A percentile compares a stretch with the other conserved stretches of the same genome.
Evolutionary conservation across 768 basidiomycete genomes (phyloP).

Genomic region (Serpula lacrymans): DNA sequence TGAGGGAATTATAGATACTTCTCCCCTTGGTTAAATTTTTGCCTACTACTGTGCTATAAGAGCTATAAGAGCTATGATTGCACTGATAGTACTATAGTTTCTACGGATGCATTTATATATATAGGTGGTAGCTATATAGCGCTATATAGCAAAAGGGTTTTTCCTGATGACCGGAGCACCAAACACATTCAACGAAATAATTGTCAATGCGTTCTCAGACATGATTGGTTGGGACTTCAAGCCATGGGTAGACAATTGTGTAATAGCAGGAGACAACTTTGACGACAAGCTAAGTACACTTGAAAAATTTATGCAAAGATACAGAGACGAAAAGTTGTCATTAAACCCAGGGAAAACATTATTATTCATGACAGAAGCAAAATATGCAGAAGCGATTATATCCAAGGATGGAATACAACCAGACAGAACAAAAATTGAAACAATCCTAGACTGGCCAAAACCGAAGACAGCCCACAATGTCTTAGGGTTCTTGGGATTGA

Average conservation of each 20-base stretch:
- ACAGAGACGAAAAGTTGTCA: slow-evolving; percentile 28
- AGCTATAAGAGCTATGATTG: too few species aligned
- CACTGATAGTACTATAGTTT: too few species aligned
- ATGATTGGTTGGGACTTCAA: slow-evolving; percentile 23
- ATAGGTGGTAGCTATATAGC: too few species aligned
- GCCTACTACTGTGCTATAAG: too few species aligned
- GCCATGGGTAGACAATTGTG: slow-evolving; percentile 39
- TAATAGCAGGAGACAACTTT: slow-evolving; percentile 29
- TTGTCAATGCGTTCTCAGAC: slow-evolving; percentile 24
- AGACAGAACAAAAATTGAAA: slow-evolving; percentile 19
- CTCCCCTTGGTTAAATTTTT: too few species aligned
- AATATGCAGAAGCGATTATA: slow-evolving; percentile 27
- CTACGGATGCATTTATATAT: too few species aligned
- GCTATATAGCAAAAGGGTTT: too few species aligned
- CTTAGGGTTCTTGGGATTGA: slow-evolving; percentile 21
- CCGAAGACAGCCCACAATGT: slow-evolving; percentile 19
- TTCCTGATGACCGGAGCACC: slow-evolving; percentile 40
- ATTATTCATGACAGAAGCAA: slow-evolving; percentile 15
- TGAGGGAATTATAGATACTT: too few species aligned
- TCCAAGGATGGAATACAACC: slow-evolving; percentile 21
- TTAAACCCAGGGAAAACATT: slow-evolving; percentile 21
- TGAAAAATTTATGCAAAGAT: slow-evolving; percentile 20
- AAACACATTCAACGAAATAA: slow-evolving; percentile 29
- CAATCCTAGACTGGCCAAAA: slow-evolving; percentile 27
- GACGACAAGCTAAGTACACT: slow-evolving; percentile 22